Evolutionary conservation across 1,284 basidiomycete genomes (phyloP), one percentile per base, ranked within the genome.

Genomic region (Melampsora allii-populina): DNA sequence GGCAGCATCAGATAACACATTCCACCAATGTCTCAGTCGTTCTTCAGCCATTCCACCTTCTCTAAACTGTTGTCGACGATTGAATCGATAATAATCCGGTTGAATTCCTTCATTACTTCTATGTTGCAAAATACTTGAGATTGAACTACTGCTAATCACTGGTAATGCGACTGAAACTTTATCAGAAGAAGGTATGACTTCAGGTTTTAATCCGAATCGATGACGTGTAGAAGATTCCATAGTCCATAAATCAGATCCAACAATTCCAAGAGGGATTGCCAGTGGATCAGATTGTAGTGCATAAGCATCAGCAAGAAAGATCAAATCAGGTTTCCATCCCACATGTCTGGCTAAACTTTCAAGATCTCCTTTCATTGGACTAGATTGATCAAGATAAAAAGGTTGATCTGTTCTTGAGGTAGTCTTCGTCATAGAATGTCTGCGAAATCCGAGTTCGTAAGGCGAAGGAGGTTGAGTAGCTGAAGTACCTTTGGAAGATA

Each of bases 291-390:
- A 31, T 31, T 61, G 59, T 17, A 61, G 33, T n/a, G 59, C 59
- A 36, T 61, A 61, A 36, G 59, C 59, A 36, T 61, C 59, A 36
- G 59, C 29, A 61, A 61, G 59, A 36, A 61, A 61, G 27, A 61
- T 29, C 7, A 61, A 36, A n/a, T 61, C 59, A n/a, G 59, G 33
- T 36, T n/a, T 31, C 59, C 59, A 61, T n/a, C 29, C 29, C 7
- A 56, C 50, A 7, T 56, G n/a, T 56, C 50, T 21, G 9, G 50
- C 50, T 21, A 56, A 56, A 56, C 50, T 56, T 29, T 56, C 50
- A 21, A 56, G 50, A 56, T 56, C 50, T 29, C 50, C 50, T 21
- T n/a, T 56, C 50, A 56, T 56, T 14, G 50, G 50, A 56, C 50
- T 56, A 24, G 50, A 21, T 56, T 56, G 50, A 56, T 56, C 50